Base-by-base conservation (phyloP, 768 basidiomycete genomes). In the Boletus rufocinnamomeus region DNA sequence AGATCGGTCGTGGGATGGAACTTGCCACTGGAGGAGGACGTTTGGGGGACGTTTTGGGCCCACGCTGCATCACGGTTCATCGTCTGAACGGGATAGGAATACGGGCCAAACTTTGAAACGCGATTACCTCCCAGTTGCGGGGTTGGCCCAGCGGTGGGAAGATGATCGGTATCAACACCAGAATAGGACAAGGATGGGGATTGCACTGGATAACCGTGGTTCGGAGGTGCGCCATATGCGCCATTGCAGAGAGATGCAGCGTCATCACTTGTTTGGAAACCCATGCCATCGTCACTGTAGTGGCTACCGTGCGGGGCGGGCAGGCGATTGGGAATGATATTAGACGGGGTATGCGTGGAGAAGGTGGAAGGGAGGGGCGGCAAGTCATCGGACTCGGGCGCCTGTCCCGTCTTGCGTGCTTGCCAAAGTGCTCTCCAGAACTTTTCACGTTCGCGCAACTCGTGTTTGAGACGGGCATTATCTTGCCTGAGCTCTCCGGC, bases 401-500 rank as follows among this genome's bases (percentile, higher is more conserved):
- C 76, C 61, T 83, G 79, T 60, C 79, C 80, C 43, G 79, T 72
- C 74, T 87, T 88, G 71, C 81, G 82, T 40, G 84, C 75, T 61
- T 87, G 83, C 80, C 82, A 89, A n/a, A 88, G 75, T 16, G 83
- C 78, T 67, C 81, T 79, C 87, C 87, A 88, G 63, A 85, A 80
- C 66, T 82, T 87, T 75, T 92, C 91, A 45, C 88, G 85, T 66
- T 91, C 88, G 55, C 84, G 80, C 53, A 79, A 76, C 69, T 88
- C 85, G 57, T 83, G 82, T 52, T 82, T 82, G 25, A 92, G 76
- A 45, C 84, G 85, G 50, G 73, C 72, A 63, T 86, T 88, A 61
- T 92, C 86, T 64, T 85, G 83, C 50, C 80, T 81, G 63, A 89
- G 77, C 38, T 86, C 85, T n/a, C 75, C 71, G 38, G 79, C 77